phyloP scores from a whole-genome alignment of 805 yeast species.

The Candida michaelii region DNA sequence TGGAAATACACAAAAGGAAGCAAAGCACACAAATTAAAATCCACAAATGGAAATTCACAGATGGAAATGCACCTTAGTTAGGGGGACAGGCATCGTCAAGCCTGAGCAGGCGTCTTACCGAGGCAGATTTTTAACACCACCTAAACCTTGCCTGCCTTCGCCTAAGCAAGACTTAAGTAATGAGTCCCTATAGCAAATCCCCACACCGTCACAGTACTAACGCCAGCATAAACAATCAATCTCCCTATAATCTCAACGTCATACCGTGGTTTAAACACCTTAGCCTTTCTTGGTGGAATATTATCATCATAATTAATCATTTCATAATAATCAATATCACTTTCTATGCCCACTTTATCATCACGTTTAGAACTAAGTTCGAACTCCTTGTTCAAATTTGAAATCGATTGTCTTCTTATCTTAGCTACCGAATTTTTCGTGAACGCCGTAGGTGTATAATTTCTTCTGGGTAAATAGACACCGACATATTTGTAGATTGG shows the following conservation, averaged over 20 bases:
- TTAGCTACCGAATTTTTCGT: slow-evolving; percentile 29
- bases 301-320: slow-evolving; percentile 35
- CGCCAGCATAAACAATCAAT: slow-evolving; percentile 78
- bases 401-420: slow-evolving; percentile 39
- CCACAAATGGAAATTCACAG: no score
- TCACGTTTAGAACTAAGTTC: slow-evolving; percentile 18
- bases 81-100: no score
- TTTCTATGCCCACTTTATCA: slow-evolving; percentile 36
- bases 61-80: no score
- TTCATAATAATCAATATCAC: slow-evolving; percentile 42
- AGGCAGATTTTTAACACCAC: no score
- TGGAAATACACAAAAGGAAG: no score
- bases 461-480: slow-evolving; percentile 37
- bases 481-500: slow-evolving; percentile 53
- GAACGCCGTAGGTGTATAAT: slow-evolving; percentile 39
- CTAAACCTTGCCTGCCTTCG: no score
- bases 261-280: slow-evolving; percentile 58
- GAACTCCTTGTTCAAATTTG: slow-evolving; percentile 30
- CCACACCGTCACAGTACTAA: slow-evolving; percentile 57
- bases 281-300: slow-evolving; percentile 29
- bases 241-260: slow-evolving; percentile 78
- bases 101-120: no score
- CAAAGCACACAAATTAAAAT: no score
- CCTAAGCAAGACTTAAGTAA: slow-evolving; percentile 11
- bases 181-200: slow-evolving; percentile 31